Evolutionary conservation across 2,329 filamentous ascomycete species (phyloP).

Genomic region (Fusarium sp.): DNA sequence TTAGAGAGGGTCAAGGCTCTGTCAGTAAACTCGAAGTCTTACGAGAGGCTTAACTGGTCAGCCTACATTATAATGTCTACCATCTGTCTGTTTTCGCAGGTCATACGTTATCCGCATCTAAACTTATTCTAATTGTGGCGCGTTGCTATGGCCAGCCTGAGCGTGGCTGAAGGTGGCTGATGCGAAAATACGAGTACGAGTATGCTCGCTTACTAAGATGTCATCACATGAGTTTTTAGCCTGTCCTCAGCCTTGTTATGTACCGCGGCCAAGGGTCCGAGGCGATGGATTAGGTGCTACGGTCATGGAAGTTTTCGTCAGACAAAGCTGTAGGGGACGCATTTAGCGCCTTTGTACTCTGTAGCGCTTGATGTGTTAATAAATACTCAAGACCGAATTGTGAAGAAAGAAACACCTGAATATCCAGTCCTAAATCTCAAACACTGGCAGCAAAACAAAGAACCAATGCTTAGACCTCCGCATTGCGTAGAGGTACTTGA

Average conservation of each 20-base stretch:
- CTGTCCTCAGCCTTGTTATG: slow-evolving; percentile 25
- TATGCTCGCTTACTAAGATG: slow-evolving; percentile 1
- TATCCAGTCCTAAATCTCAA: not conserved
- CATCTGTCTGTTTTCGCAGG: no score
- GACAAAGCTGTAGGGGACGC: not conserved
- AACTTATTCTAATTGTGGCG: not conserved
- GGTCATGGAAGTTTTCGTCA: not conserved
- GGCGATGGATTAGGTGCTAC: no score
- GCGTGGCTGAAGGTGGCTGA: slow-evolving; percentile 7
- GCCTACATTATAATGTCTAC: no score
- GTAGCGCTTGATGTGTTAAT: not conserved
- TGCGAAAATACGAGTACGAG: slow-evolving; percentile 1
- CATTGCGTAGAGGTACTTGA: slow-evolving; percentile 16
- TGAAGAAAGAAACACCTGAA: not conserved
- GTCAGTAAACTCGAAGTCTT: no score
- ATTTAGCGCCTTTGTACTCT: not conserved
- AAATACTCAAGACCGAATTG: slow-evolving; percentile 3
- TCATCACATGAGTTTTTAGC: slow-evolving; percentile 30
- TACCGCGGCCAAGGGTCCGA: not conserved
- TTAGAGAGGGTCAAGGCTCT: no score
- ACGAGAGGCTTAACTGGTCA: no score
- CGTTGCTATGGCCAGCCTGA: not conserved
- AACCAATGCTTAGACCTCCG: not conserved
- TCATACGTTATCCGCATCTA: no score
- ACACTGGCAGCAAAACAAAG: slow-evolving; percentile 5